Evolutionary conservation across 1,284 basidiomycete species (phyloP), one percentile per base, ranked within the genome.

Genomic region (Schizophyllum amplum): DNA sequence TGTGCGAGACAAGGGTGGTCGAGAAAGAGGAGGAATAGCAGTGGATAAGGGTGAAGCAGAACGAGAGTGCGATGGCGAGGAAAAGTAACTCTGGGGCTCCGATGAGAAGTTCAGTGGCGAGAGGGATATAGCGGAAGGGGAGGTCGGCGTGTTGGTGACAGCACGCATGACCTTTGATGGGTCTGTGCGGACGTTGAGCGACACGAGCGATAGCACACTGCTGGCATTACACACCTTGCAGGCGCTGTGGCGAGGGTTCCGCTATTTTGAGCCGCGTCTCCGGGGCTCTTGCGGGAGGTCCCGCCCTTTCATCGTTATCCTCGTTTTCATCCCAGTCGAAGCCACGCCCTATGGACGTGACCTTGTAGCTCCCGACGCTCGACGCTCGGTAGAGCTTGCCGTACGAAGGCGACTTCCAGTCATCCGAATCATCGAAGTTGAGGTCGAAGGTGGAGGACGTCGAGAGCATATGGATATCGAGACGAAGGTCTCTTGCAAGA

Each of bases 291-390:
- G 55, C 55, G 60, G 60, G 56, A 54, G 61, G n/a, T 57, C 58
- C 54, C 56, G 58, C 58, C 27, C 27, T 33, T 60, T 33, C 64
- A 51, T 48, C 50, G 2, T 68, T 64, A 52, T 70, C 67, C 51
- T 73, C 72, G 27, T 73, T 71, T 60, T 75, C 71, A 49, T 75
- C 76, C 86, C 88, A 91, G 69, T 87, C 76, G 67, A 89, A 90
- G n/a, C 89, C 89, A 54, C 87, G 80, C 21, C 89, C 89, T 51
- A 91, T 83, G 33, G 82, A 87, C 7, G 88, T 90, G 62, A 92
- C 87, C 4, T 85, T 85, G 84, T 87, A 92, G 69, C 87, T 90
- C 24, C 83, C 81, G 50, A 86, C 81, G 62, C 85, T 87, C 42
- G 84, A 77, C 5, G 83, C 73, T 56, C 80, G 75, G 70, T 83